These are phyloP conservation scores for Dictyostelium capitatum DNA, from an alignment of 78 protist genomes.

Conservation along the genomic window DNA sequence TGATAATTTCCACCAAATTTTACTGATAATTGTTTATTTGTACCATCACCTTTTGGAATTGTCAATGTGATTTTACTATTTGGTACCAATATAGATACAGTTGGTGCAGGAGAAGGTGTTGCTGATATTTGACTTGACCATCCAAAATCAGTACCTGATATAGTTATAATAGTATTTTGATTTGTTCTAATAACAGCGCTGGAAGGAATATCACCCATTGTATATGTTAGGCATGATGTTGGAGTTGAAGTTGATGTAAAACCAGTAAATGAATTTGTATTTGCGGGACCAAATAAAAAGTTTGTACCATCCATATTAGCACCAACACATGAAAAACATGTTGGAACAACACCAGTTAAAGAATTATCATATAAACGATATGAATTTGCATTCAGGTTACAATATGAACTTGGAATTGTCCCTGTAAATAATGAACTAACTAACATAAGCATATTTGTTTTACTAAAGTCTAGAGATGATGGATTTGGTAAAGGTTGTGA, in stretches of 20 bases:
- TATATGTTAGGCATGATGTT: not conserved
- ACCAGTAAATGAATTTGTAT: not conserved
- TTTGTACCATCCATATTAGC: not conserved
- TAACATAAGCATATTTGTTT: not conserved
- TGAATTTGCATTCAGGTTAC: not conserved
- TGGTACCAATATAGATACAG: not conserved
- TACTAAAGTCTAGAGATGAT: not conserved
- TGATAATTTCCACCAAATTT: not conserved
- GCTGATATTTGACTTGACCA: not conserved
- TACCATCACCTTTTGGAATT: not conserved
- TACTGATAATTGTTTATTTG: not conserved
- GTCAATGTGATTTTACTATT: not conserved
- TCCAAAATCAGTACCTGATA: not conserved
- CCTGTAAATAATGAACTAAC: not conserved
- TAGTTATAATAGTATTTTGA: not conserved
- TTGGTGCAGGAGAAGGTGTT: not conserved
- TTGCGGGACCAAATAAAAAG: too few relatives aligned
- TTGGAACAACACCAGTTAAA: not conserved
- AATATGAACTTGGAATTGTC: not conserved
- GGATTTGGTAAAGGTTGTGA: not conserved
- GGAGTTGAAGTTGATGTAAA: not conserved
- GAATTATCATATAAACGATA: not conserved
- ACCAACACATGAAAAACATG: not conserved
- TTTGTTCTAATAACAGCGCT: not conserved
- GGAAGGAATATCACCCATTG: not conserved